These are phyloP conservation scores for Apodospora peruviana DNA, from an alignment of 495 filamentous ascomycete genomes.

Conservation along the genomic window DNA sequence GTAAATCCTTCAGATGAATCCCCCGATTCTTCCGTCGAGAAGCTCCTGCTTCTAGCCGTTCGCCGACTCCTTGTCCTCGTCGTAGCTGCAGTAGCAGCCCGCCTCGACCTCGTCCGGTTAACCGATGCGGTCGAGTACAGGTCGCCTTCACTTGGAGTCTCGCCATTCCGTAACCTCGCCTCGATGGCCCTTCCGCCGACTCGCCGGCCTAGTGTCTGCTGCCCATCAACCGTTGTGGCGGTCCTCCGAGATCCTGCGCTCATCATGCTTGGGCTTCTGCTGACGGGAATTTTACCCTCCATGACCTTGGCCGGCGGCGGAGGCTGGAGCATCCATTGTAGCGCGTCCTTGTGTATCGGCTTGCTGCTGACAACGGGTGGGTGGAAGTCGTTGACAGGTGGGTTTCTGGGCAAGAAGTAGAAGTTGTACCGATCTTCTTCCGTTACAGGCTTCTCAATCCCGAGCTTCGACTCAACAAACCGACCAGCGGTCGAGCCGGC, in stretches of 20 bases:
- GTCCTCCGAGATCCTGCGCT: slow-evolving; percentile 27
- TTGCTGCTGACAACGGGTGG: slow-evolving; percentile 77
- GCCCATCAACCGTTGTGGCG: slow-evolving; percentile 12
- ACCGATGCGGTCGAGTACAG: slow-evolving; percentile 15
- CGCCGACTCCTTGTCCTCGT: slow-evolving; percentile 26
- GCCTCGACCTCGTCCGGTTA: slow-evolving; percentile 19
- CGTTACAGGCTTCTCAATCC: slow-evolving; percentile 33
- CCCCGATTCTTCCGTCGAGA: slow-evolving; percentile 34
- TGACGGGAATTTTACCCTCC: slow-evolving; percentile 66
- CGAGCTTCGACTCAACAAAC: slow-evolving; percentile 39
- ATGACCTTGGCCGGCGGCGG: slow-evolving; percentile 80
- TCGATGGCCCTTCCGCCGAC: slow-evolving; percentile 34
- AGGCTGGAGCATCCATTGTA: slow-evolving; percentile 87
- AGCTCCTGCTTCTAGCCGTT: slow-evolving; percentile 24
- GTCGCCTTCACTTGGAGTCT: slow-evolving; percentile 24
- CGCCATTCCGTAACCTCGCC: slow-evolving; percentile 32
- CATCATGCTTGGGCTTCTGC: slow-evolving; percentile 41
- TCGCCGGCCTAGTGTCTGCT: slow-evolving; percentile 20
- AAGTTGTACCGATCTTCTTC: slow-evolving; percentile 40
- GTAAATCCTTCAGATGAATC: slow-evolving; percentile 19
- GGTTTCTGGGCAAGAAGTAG: slow-evolving; percentile 65
- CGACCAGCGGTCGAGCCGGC: slow-evolving; percentile 45
- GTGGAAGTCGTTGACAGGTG: slow-evolving; percentile 79
- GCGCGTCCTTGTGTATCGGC: slow-evolving; percentile 59
- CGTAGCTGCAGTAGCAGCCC: slow-evolving; percentile 18